Evolutionary conservation across 2,329 filamentous ascomycete species (phyloP).

Genomic region (Lachnellula hyalina): DNA sequence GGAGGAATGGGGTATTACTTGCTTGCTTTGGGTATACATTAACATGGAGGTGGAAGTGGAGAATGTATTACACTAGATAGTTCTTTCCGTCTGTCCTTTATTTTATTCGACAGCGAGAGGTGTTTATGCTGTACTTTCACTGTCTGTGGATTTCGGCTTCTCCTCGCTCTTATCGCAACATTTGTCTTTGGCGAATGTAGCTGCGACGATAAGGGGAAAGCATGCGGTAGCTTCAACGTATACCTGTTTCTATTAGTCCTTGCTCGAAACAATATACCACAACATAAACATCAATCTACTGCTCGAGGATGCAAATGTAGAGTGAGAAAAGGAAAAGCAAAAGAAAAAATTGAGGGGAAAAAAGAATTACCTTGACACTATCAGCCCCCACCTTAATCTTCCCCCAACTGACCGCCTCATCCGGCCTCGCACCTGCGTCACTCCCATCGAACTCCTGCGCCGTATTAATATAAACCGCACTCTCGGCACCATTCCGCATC

Average conservation of each 20-base stretch:
- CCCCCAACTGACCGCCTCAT: constrained; percentile 97
- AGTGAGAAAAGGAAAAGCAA: background rate
- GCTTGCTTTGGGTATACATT: too few relatives aligned
- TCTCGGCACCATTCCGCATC: constrained; percentile 97
- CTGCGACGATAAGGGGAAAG: constrained; percentile 62
- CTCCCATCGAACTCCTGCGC: constrained; percentile 96
- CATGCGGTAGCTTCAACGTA: constrained; percentile 60
- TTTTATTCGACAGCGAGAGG: too few relatives aligned
- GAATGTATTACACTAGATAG: too few relatives aligned
- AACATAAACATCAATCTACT: too few relatives aligned
- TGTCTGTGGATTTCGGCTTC: background rate
- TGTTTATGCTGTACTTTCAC: too few relatives aligned
- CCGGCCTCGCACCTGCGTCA: constrained; percentile 88
- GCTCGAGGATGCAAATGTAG: background rate
- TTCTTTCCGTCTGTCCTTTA: too few relatives aligned
- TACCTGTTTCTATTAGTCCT: constrained; percentile 40
- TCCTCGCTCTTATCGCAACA: background rate
- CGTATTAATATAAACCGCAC: constrained; percentile 96
- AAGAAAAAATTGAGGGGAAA: constrained; percentile 3
- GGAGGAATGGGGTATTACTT: too few relatives aligned
- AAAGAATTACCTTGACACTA: constrained; percentile 70
- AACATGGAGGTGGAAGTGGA: too few relatives aligned
- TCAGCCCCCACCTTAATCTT: constrained; percentile 91
- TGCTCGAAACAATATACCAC: background rate
- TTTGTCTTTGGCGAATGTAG: constrained; percentile 54